Evolutionary conservation across 495 filamentous ascomycete genomes (phyloP).

Genomic region (Chaetomium tenue): DNA sequence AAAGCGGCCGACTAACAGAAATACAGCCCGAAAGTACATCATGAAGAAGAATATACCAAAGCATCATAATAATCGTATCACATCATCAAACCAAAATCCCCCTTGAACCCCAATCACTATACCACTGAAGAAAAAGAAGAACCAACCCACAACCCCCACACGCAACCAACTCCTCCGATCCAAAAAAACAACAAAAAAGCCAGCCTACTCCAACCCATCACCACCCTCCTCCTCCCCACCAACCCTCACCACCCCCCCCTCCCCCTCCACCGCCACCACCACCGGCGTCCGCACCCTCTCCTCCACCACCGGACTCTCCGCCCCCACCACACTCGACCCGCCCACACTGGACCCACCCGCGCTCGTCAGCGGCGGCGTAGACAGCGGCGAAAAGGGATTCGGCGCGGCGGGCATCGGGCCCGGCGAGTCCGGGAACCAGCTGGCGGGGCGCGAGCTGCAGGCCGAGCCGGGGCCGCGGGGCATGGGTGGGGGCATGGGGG

Average conservation of each 20-base stretch:
- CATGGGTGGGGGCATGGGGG: background rate
- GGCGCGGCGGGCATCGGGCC: constrained; percentile 12
- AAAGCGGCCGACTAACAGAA: background rate
- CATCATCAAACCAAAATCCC: constrained; percentile 1
- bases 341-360: background rate
- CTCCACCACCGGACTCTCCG: background rate
- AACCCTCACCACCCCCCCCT: background rate
- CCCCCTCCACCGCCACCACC: background rate
- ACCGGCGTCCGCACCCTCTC: background rate
- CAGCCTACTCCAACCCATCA: background rate
- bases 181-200: background rate
- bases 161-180: background rate
- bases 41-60: background rate
- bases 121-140: background rate
- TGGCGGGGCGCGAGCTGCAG: background rate
- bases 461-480: background rate
- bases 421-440: background rate
- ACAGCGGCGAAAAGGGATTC: constrained; percentile 13
- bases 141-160: background rate
- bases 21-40: constrained; percentile 8
- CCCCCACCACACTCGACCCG: background rate
- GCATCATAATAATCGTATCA: constrained; percentile 16
- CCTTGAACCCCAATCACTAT: background rate
- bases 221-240: background rate
- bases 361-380: constrained; percentile 7